Base-by-base conservation (phyloP, 768 basidiomycete species). In the Strobilomyces dryophilus region DNA sequence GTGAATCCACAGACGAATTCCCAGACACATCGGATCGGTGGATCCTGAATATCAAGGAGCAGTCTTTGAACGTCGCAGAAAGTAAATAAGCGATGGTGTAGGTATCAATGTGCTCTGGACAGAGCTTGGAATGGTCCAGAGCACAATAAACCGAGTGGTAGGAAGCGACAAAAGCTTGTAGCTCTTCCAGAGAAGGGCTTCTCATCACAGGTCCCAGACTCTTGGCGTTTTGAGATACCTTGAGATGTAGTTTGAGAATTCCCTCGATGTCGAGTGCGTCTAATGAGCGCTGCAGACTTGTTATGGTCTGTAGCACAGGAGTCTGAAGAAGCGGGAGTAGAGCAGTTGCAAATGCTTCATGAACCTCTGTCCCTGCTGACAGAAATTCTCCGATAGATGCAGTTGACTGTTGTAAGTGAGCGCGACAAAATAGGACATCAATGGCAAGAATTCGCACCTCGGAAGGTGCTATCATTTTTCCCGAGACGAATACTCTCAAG, bases 21-120 rank as follows among this genome's bases (percentile, higher is more conserved):
- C 43, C 49, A 45, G 42, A 40, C 14, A 36, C 29, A 27, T 53
- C 51, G 10, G 59, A 44, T 14, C 44, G 58, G 53, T 40, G 45
- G 45, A 61, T 55, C 20, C 75, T 72, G 35, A 85, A 55, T 49
- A 88, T 81, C 49, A 88, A 53, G 1, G 95, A 97, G 71, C 95
- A 99, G 68, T 99, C 95, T 68, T 99, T 99, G 79, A 99, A 93
- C 7, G 90, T 89, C 24, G 92, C 92, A 5, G 92, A 92, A 47
- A 98, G 84, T 20, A 93, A 73, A 67, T 91, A 91, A 8, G 89
- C 85, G 44, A 89, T 71, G 39, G 84, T 64, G 58, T 87, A 81
- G 59, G 87, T 80, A 37, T 81, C 79, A 45, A 89, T 69, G 54
- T 82, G 65, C 21, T 72, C 66, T 21, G 74, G 66, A 35, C 62